phyloP scores from a whole-genome alignment of 2,329 filamentous ascomycete species.

The Fusarium multiceps region DNA sequence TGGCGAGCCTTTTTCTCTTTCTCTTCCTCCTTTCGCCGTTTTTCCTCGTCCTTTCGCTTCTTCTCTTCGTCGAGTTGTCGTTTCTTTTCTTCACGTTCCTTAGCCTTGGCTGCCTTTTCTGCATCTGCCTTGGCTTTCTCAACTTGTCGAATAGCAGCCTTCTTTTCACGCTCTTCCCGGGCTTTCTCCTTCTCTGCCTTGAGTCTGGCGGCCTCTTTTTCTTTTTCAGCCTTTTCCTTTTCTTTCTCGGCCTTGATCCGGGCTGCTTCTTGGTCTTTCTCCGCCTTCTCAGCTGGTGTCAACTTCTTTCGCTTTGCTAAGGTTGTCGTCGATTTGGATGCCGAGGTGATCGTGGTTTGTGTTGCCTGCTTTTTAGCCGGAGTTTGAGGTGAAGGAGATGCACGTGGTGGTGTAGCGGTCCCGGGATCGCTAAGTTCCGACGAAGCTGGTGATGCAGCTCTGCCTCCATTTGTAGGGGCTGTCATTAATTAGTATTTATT shows the following conservation, averaged over 20 bases:
- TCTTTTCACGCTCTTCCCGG: conserved; percentile 53
- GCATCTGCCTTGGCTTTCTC: conserved; percentile 49
- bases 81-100: conserved; percentile 55
- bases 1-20: conserved; percentile 63
- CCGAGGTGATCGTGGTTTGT: conserved; percentile 11
- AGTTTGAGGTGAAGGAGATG: conserved; percentile 52
- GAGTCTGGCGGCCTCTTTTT: conserved; percentile 51
- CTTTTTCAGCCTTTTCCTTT: conserved; percentile 52
- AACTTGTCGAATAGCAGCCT: conserved; percentile 41
- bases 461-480: conserved; percentile 40
- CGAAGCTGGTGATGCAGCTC: conserved; percentile 48
- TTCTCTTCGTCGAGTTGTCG: conserved; percentile 53
- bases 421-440: conserved; percentile 56
- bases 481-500: conserved; percentile 37
- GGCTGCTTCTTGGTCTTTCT: conserved; percentile 51
- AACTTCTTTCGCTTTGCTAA: conserved; percentile 57
- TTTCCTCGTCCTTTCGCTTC: conserved; percentile 62
- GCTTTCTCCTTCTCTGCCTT: conserved; percentile 54
- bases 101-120: conserved; percentile 54
- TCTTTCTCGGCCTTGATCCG: conserved; percentile 52
- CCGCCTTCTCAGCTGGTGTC: conserved; percentile 55
- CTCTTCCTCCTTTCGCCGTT: conserved; percentile 61
- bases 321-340: conserved; percentile 38
- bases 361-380: conserved; percentile 44
- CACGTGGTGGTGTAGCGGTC: conserved; percentile 54